These are phyloP conservation scores for Craterostigma plantagineum DNA, from an alignment of 257 asterid species.

Conservation along the genomic window DNA sequence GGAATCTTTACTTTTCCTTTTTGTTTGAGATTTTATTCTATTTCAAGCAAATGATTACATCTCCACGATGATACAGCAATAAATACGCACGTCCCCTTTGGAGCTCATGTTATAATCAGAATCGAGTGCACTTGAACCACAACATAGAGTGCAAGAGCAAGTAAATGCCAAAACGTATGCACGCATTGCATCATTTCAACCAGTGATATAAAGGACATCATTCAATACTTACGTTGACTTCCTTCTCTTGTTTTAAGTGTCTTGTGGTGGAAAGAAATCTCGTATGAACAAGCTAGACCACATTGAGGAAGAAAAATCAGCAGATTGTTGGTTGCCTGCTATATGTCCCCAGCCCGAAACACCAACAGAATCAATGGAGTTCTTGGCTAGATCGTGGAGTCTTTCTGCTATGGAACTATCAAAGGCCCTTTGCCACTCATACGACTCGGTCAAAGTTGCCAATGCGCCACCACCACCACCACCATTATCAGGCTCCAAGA, in stretches of 20 bases:
- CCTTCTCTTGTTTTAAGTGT: constrained; percentile 12
- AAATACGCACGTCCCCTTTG: no score
- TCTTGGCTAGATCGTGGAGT: constrained; percentile 81
- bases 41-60: no score
- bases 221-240: no score
- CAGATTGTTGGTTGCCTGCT: constrained; percentile 24
- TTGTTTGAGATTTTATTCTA: no score
- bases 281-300: constrained; percentile 30
- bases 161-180: no score
- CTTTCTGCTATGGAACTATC: constrained; percentile 63
- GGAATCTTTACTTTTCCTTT: no score
- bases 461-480: constrained; percentile 13
- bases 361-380: constrained; percentile 85
- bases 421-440: constrained; percentile 38
- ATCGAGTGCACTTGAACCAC: no score
- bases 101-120: no score
- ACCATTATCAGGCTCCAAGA: constrained; percentile 2
- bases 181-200: no score
- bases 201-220: no score
- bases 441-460: constrained; percentile 9
- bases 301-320: constrained; percentile 44
- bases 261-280: constrained; percentile 16
- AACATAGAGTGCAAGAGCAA: no score
- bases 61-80: no score
- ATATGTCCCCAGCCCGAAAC: constrained; percentile 66